Base-by-base conservation (phyloP, 1,284 basidiomycete genomes). In the Pseudozyma thailandica region DNA sequence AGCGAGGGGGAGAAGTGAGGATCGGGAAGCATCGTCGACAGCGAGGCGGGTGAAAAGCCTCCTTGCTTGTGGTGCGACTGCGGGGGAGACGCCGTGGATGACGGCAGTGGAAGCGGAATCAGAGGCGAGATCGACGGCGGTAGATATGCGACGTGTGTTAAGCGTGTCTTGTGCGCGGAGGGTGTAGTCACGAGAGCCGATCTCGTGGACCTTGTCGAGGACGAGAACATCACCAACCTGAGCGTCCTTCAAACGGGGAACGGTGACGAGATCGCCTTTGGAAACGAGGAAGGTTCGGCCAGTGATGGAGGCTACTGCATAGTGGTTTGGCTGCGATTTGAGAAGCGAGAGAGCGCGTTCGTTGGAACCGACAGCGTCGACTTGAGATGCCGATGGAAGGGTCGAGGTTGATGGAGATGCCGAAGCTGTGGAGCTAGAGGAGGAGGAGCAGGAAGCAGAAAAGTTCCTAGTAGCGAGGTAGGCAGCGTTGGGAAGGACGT, bases 181-280 rank as follows among this genome's bases (percentile, higher is more conserved):
- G n/a, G 93, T 94, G 85, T 91, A 98, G 82, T 97, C 93, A 73
- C 94, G 89, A 45, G 92, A 93, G 62, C 95, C 95, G 51, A 98
- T 88, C 84, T 98, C 95, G 82, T 94, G 90, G 61, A 98, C 90
- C 70, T 93, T 87, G 71, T 92, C 91, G 56, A 98, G 88, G 6
- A 87, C 84, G 54, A 98, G 87, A 35, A 91, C 87, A 79, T 96
- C 92, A 25, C 95, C 95, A 54, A 95, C 83, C 10, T 80, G 89
- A 2, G 79, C 77, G 45, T 78, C 80, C 72, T 89, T 90, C 48
- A 98, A 88, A 47, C 90, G 90, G 2, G 95, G 94, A 1, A 98
- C 88, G 45, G 95, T 98, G 78, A 98, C 88, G 66, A 95, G 84
- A 85, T 98, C 95, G 78, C 90, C 88, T 20, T 92, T 90, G 31